Conservation (phyloP, 305 asterid species). For the Ruellia speciosa region DNA sequence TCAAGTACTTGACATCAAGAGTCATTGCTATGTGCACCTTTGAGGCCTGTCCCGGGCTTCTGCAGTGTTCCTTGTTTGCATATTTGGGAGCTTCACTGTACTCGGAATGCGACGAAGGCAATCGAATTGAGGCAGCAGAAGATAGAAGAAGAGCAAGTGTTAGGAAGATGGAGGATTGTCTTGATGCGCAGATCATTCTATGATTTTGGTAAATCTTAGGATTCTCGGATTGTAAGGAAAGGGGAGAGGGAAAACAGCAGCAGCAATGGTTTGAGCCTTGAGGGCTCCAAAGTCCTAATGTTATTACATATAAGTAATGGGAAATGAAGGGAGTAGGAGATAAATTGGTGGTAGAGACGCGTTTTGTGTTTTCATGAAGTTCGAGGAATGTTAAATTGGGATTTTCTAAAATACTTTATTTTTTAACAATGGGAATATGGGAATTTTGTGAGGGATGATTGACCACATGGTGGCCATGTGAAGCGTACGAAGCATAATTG, state of each 20-base stretch:
- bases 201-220: not conserved
- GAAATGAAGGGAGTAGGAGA: not conserved
- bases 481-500: not conserved
- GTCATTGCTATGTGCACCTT: conserved; percentile 56
- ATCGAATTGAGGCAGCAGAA: conserved; percentile 28
- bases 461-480: not conserved
- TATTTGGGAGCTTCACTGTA: conserved; percentile 38
- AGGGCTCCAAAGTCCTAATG: too few species aligned
- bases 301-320: not conserved
- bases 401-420: too few species aligned
- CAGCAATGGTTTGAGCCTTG: not conserved
- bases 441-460: too few species aligned
- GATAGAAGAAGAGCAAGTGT: conserved; percentile 21
- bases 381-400: not conserved
- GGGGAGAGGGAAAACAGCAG: not conserved
- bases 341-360: not conserved
- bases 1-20: conserved; percentile 46
- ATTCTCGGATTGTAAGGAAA: not conserved
- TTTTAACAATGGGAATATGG: not conserved
- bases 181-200: not conserved
- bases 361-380: not conserved
- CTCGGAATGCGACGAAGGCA: conserved; percentile 12
- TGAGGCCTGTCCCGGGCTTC: not conserved
- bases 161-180: too few species aligned
- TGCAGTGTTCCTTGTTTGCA: conserved; percentile 31